phyloP scores from a whole-genome alignment of 2,329 filamentous ascomycete genomes.

The Byssochlamys sp. region DNA sequence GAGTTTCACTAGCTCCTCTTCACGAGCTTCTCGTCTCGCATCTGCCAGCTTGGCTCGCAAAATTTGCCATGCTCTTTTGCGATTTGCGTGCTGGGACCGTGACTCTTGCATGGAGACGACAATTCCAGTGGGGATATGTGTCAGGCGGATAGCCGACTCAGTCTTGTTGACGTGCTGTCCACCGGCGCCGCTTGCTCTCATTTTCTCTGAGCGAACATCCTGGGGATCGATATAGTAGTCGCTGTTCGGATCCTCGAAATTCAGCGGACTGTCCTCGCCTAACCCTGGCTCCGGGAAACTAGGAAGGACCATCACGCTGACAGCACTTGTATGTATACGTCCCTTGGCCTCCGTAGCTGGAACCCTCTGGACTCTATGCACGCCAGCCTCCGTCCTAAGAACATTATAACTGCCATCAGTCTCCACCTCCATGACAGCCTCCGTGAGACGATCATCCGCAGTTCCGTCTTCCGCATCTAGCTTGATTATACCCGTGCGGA shows the following conservation, averaged over 20 bases:
- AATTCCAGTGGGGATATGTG: slow-evolving; percentile 76
- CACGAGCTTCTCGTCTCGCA: slow-evolving; percentile 66
- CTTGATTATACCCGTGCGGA: slow-evolving; percentile 62
- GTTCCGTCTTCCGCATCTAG: slow-evolving; percentile 64
- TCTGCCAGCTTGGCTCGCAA: slow-evolving; percentile 75
- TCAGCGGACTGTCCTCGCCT: slow-evolving; percentile 43
- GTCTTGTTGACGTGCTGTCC: slow-evolving; percentile 99
- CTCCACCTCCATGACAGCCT: slow-evolving; percentile 78
- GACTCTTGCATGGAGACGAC: slow-evolving; percentile 88
- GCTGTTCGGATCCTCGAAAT: slow-evolving; percentile 74
- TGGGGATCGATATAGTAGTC: slow-evolving; percentile 81
- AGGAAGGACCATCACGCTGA: slow-evolving; percentile 83
- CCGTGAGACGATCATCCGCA: slow-evolving; percentile 62
- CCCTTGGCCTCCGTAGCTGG: slow-evolving; percentile 85
- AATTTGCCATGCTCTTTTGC: slow-evolving; percentile 76
- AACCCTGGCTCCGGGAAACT: slow-evolving; percentile 55
- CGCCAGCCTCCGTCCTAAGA: slow-evolving; percentile 79
- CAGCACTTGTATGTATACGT: slow-evolving; percentile 84
- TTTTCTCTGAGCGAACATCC: slow-evolving; percentile 76
- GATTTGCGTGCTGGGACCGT: slow-evolving; percentile 80
- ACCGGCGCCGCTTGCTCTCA: slow-evolving; percentile 83
- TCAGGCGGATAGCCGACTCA: slow-evolving; percentile 86
- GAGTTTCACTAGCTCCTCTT: slow-evolving; percentile 66
- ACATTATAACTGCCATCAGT: slow-evolving; percentile 67
- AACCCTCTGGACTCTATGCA: slow-evolving; percentile 89